phyloP scores from a whole-genome alignment of 257 asterid species.

The Osmanthus fragrans region DNA sequence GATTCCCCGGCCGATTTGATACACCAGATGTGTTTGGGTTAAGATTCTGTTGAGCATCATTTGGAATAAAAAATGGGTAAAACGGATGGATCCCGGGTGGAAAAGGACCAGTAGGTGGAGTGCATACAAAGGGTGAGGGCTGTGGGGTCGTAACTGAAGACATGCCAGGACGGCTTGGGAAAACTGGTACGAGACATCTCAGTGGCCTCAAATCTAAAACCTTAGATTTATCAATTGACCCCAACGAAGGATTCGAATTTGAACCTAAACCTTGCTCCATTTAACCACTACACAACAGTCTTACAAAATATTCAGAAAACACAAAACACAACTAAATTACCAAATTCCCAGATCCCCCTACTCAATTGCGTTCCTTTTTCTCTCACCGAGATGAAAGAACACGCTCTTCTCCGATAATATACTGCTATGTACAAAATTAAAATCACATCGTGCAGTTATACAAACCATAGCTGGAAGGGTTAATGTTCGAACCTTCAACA shows the following conservation, averaged over 20 bases:
- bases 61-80: slow-evolving; percentile 64
- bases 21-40: slow-evolving; percentile 15
- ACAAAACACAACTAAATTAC: slow-evolving; percentile 18
- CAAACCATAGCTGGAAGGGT: slow-evolving; percentile 13
- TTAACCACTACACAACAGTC: slow-evolving; percentile 11
- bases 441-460: slow-evolving; percentile 14
- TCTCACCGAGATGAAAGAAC: slow-evolving; percentile 7
- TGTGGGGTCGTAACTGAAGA: slow-evolving; percentile 53
- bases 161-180: slow-evolving; percentile 62
- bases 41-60: slow-evolving; percentile 34
- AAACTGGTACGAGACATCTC: slow-evolving; percentile 76
- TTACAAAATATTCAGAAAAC: neutral
- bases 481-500: slow-evolving; percentile 22
- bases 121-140: slow-evolving; percentile 84
- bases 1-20: slow-evolving; percentile 34
- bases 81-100: slow-evolving; percentile 89
- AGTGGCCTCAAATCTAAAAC: slow-evolving; percentile 77
- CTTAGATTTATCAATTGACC: slow-evolving; percentile 69
- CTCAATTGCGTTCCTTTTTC: slow-evolving; percentile 8
- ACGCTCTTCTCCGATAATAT: neutral
- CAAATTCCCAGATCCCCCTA: slow-evolving; percentile 9
- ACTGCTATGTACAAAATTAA: neutral
- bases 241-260: slow-evolving; percentile 41
- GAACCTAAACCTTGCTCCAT: slow-evolving; percentile 77
- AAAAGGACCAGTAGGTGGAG: slow-evolving; percentile 90